phyloP scores from a whole-genome alignment of 805 yeast species.

The Pichia insulana region DNA sequence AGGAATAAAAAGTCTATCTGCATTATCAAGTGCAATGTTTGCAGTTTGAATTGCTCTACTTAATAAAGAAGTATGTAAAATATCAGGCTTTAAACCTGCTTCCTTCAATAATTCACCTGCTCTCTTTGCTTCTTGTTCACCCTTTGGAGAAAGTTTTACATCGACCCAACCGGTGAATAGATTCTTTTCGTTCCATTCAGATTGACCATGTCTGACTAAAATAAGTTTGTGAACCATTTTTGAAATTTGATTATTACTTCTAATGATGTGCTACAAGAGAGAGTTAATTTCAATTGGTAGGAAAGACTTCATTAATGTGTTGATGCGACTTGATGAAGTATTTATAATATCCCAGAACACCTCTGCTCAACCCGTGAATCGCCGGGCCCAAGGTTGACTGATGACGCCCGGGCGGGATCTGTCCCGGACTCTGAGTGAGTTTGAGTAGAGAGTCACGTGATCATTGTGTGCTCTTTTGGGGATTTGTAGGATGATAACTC shows the following conservation, averaged over 20 bases:
- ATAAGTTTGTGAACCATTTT: constrained; percentile 51
- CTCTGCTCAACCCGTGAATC: too few relatives aligned
- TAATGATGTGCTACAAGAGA: too few relatives aligned
- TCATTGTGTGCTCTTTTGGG: too few relatives aligned
- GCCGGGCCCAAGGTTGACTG: too few relatives aligned
- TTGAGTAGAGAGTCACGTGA: too few relatives aligned
- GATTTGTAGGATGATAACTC: too few relatives aligned
- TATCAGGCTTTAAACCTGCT: constrained; percentile 76
- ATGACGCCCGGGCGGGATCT: too few relatives aligned
- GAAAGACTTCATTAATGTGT: too few relatives aligned
- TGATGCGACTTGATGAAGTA: too few relatives aligned
- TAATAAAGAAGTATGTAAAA: constrained; percentile 83
- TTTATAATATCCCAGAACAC: too few relatives aligned
- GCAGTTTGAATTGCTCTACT: constrained; percentile 97
- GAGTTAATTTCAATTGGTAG: too few relatives aligned
- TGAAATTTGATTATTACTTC: neutral
- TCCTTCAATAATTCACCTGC: constrained; percentile 91
- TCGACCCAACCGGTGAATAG: constrained; percentile 99
- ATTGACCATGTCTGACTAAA: constrained; percentile 97
- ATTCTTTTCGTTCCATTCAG: constrained; percentile 98
- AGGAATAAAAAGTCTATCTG: constrained; percentile 87
- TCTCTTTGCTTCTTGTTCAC: constrained; percentile 82
- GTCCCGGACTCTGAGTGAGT: too few relatives aligned
- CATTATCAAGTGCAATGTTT: constrained; percentile 80
- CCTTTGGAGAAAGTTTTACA: constrained; percentile 73